Evolutionary conservation across 2,329 filamentous ascomycete species (phyloP).

Genomic region (Penicillium sp.): DNA sequence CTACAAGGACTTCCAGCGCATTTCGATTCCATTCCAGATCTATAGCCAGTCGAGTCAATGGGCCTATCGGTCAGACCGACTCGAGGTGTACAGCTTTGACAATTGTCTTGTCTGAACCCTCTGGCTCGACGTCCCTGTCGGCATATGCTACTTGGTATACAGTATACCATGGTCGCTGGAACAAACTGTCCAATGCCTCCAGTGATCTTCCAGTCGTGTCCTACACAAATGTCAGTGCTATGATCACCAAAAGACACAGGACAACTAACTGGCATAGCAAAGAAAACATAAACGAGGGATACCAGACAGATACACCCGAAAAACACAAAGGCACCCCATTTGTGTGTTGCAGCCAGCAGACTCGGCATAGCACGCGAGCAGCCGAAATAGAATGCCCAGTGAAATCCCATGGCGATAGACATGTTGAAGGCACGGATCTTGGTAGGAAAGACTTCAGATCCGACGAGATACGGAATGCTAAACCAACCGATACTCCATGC

Average conservation of each 20-base stretch:
- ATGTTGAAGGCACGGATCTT: conserved; percentile 48
- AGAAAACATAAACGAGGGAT: conserved; percentile 22
- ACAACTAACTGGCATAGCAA: conserved; percentile 21
- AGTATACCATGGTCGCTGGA: conserved; percentile 22
- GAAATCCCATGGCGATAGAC: conserved; percentile 43
- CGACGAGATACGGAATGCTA: conserved; percentile 50
- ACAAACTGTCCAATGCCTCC: conserved; percentile 21
- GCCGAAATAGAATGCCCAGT: conserved; percentile 49
- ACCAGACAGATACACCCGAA: conserved; percentile 22
- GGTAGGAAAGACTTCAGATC: conserved; percentile 50
- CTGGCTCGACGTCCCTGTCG: not conserved
- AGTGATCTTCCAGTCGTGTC: conserved; percentile 23
- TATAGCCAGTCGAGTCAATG: not conserved
- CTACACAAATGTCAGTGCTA: conserved; percentile 2
- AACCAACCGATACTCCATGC: conserved; percentile 45
- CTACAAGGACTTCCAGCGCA: too few species aligned
- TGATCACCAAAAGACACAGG: too few species aligned
- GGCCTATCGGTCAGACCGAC: not conserved
- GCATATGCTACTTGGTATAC: conserved; percentile 21
- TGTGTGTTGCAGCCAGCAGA: conserved; percentile 21
- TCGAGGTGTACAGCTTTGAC: not conserved
- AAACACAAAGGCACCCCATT: conserved; percentile 27
- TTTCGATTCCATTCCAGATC: too few species aligned
- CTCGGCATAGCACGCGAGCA: conserved; percentile 25
- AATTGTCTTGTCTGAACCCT: not conserved